Evolutionary conservation across 495 filamentous ascomycete species (phyloP).

Genomic region (Penicillium lagena): DNA sequence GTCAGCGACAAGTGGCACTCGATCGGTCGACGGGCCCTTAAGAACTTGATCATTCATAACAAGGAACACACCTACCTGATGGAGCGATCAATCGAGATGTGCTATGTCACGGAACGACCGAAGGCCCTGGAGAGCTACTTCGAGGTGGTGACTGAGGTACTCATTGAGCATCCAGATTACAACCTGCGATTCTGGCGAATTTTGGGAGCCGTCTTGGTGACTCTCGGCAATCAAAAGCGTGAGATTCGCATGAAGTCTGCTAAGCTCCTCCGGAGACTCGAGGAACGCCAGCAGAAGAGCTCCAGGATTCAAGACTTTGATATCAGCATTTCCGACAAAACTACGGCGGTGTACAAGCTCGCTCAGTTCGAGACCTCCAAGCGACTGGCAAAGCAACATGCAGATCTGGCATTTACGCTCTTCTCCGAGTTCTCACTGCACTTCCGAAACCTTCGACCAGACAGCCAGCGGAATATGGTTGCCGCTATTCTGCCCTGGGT

Average conservation of each 20-base stretch:
- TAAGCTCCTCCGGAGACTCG: slow-evolving; percentile 72
- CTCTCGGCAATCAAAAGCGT: slow-evolving; percentile 82
- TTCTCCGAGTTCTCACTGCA: slow-evolving; percentile 92
- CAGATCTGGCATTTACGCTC: slow-evolving; percentile 82
- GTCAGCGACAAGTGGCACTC: slow-evolving; percentile 82
- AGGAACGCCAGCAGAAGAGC: slow-evolving; percentile 75
- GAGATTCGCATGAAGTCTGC: slow-evolving; percentile 84
- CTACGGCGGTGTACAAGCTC: slow-evolving; percentile 93
- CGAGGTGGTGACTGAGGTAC: slow-evolving; percentile 79
- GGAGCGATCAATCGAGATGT: slow-evolving; percentile 80
- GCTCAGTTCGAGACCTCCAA: slow-evolving; percentile 96
- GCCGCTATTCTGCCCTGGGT: slow-evolving; percentile 95
- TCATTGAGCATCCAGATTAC: slow-evolving; percentile 74
- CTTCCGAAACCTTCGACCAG: slow-evolving; percentile 76
- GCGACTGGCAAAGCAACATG: slow-evolving; percentile 77
- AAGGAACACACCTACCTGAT: slow-evolving; percentile 75
- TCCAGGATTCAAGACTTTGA: slow-evolving; percentile 95
- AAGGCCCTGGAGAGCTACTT: slow-evolving; percentile 95
- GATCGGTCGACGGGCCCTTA: slow-evolving; percentile 86
- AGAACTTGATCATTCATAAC: slow-evolving; percentile 87
- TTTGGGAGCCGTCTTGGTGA: slow-evolving; percentile 80
- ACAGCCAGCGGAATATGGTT: slow-evolving; percentile 86
- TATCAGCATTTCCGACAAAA: slow-evolving; percentile 97
- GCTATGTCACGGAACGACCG: slow-evolving; percentile 62
- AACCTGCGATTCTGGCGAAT: slow-evolving; percentile 85